A percentile compares a stretch with the other conserved stretches of the same genome.
phyloP scores from a whole-genome alignment of 139 green algal species.

The Yamagishiella unicocca region DNA sequence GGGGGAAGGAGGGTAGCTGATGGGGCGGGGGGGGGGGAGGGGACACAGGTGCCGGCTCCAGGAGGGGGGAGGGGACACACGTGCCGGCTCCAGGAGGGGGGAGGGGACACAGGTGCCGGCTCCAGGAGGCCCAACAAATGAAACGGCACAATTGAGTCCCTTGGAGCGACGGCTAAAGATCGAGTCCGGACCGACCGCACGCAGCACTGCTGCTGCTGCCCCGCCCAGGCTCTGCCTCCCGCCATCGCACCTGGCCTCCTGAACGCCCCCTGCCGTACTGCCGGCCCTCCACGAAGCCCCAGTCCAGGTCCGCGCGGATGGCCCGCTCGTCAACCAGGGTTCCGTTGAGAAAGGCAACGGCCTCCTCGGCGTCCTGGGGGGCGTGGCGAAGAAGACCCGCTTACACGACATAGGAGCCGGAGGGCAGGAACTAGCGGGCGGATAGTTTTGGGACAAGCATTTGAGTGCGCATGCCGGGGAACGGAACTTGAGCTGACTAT shows the following conservation, averaged over 20 bases:
- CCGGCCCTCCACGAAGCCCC: slow-evolving; percentile 97
- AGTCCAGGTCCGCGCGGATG: slow-evolving; percentile 98
- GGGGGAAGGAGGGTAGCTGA: neutral
- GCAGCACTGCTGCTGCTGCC: neutral
- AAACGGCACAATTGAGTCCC: neutral
- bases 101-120: neutral
- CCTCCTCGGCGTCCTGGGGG: slow-evolving; percentile 82
- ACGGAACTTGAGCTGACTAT: too few relatives aligned
- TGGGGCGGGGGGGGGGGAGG: neutral
- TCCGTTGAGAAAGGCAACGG: slow-evolving; percentile 93
- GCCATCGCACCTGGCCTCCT: slow-evolving; percentile 90
- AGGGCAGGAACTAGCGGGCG: too few relatives aligned
- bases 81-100: too few relatives aligned
- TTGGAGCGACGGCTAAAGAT: too few relatives aligned
- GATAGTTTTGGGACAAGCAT: too few relatives aligned
- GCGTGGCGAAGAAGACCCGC: neutral
- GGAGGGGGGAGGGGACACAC: too few relatives aligned
- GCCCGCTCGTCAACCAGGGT: slow-evolving; percentile 93
- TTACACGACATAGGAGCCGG: too few relatives aligned
- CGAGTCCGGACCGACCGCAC: too few relatives aligned
- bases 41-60: neutral
- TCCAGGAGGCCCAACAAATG: neutral
- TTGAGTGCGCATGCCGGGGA: too few relatives aligned
- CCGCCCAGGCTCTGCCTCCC: slow-evolving; percentile 80
- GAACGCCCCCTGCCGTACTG: slow-evolving; percentile 94